Evolutionary conservation across 2,329 filamentous ascomycete species (phyloP), one percentile per base, ranked within the genome.

Genomic region (Pseudodiploospora longispora): DNA sequence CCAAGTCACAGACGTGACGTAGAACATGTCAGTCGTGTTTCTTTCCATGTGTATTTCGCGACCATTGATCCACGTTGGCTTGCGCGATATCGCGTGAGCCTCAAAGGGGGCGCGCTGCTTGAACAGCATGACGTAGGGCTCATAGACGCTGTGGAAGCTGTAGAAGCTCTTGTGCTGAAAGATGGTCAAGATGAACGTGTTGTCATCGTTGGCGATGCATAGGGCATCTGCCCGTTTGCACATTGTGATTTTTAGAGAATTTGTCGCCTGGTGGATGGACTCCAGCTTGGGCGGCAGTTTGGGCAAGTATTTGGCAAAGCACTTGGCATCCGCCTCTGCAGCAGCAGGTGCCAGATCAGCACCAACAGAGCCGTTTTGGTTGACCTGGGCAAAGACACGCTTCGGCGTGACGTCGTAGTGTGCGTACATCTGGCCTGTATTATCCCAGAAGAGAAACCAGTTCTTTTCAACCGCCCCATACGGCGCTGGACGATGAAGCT

Each of bases 371-470:
- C 75, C 76, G 48, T 75, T 69, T 1, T 48, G 33, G 3, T 54
- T 52, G 7, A 79, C 54, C 34, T 62, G 59, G 1, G 75, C 67
- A 51, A 78, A 80, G 0, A 61, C 62, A 0, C 78, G 71, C 12
- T 60, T 60, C 0, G 76, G 76, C 1, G 55, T 51, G 2, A 78
- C 54, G 49, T 80, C 75, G 55, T 78, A 70, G 54, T 81, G 76
- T 1, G 67, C 63, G 53, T 77, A 77, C 40, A 68, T 59, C 19
- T 65, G 55, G 5, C 66, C 68, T 0, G 61, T 46, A 0, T 48
- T 46, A 48, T 79, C 76, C 77, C 77, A 82, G 60, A 81, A 82
- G 3, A 76, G 47, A 50, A 81, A 82, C 65, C 69, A 82, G 52
- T 82, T 82, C 68, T 81, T 81, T 59, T 82, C 77, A 28, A 80